Evolutionary conservation across 306 rosid genomes (phyloP).

Genomic region (Carpinus fangiana): DNA sequence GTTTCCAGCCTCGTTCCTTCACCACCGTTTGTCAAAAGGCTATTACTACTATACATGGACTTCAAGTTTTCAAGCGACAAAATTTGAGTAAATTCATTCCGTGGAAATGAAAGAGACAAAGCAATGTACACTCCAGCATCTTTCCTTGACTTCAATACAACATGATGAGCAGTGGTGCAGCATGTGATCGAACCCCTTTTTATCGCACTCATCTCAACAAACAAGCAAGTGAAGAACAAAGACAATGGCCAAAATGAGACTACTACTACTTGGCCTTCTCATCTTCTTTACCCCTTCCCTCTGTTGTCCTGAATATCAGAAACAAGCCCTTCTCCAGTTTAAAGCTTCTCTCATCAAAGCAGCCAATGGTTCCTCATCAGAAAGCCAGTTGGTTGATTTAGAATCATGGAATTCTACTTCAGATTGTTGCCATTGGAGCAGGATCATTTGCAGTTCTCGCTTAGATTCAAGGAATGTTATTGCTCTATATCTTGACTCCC

Average conservation of each 20-base stretch:
- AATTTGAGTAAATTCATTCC: no score
- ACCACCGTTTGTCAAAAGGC: no score
- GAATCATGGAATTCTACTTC: conserved; percentile 28
- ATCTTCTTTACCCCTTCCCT: conserved; percentile 7
- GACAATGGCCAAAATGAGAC: conserved; percentile 12
- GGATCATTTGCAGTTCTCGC: conserved; percentile 17
- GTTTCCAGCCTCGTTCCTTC: no score
- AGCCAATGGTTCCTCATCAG: not conserved
- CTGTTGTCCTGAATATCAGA: conserved; percentile 28
- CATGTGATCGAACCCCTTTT: not conserved
- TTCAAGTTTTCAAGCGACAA: no score
- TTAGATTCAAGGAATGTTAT: conserved; percentile 5
- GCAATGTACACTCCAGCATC: not conserved
- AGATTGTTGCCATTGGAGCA: conserved; percentile 32
- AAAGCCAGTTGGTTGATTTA: not conserved
- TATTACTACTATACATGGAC: no score
- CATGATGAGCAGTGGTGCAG: not conserved
- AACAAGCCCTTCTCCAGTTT: conserved; percentile 25
- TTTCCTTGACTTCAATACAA: not conserved
- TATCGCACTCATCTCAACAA: not conserved
- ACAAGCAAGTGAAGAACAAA: not conserved
- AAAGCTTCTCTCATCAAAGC: conserved; percentile 16
- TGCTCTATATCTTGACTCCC: conserved; percentile 21
- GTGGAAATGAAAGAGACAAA: not conserved
- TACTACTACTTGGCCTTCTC: not conserved